Percentiles rank a stretch among this genome's conserved stretches.
These are phyloP conservation scores for Ceratorhiza oryzae-sativae DNA, from an alignment of 1,284 basidiomycete genomes.

Conservation along the genomic window DNA sequence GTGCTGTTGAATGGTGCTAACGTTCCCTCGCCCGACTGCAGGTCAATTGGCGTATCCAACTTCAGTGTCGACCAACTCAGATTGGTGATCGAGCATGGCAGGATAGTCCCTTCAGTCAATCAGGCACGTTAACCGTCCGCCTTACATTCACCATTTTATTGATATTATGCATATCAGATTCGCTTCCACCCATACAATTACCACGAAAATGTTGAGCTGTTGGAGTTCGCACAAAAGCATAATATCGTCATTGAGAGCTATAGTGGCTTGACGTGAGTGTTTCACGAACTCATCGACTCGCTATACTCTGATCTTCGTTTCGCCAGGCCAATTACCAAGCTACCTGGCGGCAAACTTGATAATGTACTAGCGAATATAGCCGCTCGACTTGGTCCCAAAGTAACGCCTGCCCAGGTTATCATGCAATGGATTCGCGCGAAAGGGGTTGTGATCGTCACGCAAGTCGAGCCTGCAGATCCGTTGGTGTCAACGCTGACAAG, in stretches of 20 bases:
- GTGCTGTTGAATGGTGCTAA: too few species aligned
- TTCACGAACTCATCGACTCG: background rate
- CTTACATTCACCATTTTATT: background rate
- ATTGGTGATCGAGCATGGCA: conserved; percentile 61
- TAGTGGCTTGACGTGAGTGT: conserved; percentile 63
- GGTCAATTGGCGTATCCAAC: conserved; percentile 80
- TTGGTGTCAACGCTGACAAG: background rate
- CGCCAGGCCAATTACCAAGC: conserved; percentile 64
- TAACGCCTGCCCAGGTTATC: conserved; percentile 70
- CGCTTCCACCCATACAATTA: conserved; percentile 75
- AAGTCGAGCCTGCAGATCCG: conserved; percentile 45
- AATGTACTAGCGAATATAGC: conserved; percentile 65
- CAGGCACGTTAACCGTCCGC: conserved; percentile 55
- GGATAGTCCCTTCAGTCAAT: conserved; percentile 71
- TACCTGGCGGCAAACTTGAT: conserved; percentile 72
- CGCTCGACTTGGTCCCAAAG: conserved; percentile 55
- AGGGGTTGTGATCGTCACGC: conserved; percentile 71
- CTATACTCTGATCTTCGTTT: background rate
- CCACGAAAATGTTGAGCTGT: conserved; percentile 59
- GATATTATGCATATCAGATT: conserved; percentile 55
- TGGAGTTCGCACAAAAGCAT: conserved; percentile 64
- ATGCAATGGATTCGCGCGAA: conserved; percentile 71
- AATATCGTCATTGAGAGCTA: conserved; percentile 75
- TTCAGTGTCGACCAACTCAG: conserved; percentile 65
- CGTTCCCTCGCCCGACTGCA: conserved; percentile 45